Evolutionary conservation across 2,329 filamentous ascomycete genomes (phyloP), one percentile per base, ranked within the genome.

Genomic region (Hypoxylon sp.): DNA sequence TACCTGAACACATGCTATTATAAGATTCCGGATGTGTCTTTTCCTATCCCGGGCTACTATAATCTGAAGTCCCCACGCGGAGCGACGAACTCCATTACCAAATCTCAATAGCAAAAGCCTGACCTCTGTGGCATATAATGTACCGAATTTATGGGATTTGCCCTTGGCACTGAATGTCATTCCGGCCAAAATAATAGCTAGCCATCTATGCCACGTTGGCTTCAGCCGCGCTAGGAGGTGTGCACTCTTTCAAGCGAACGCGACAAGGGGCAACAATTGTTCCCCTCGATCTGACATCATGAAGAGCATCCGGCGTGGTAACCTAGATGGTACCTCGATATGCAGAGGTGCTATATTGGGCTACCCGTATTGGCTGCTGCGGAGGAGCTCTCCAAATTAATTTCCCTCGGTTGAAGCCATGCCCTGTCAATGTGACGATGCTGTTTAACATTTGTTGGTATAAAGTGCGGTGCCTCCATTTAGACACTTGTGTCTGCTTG

Each of bases 351-450:
- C 27, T 62, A 67, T 65, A 69, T 70, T 58, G 60, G 31, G 8
- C 58, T 64, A 55, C 59, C 66, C 56, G 55, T 55, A 71, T 73
- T 64, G 56, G 67, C 56, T 17, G 52, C 37, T 65, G 47, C 67
- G 67, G 69, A 67, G 53, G 60, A 67, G 62, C 39, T 70, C 56
- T 71, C 65, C 62, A 73, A 63, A 73, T 73, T 73, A 71, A 71
- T 55, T 60, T 52, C 32, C 31, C 54, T 69, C 65, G 57, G 61
- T 69, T 69, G 63, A 68, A 64, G 61, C 63, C 53, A 62, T 55
- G 24, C n/a, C 56, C 55, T 59, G 47, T 53, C 24, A 32, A 55
- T 56, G 46, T 53, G 68, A 67, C 59, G 53, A 60, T 39, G 64
- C 47, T 54, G 50, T 59, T 57, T n/a, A 55, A 42, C 17, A 19